A percentile compares a stretch with the other conserved stretches of the same genome.
These are phyloP conservation scores for Pterocarpus santalinus DNA, from an alignment of 306 rosid species.

Conservation along the genomic window DNA sequence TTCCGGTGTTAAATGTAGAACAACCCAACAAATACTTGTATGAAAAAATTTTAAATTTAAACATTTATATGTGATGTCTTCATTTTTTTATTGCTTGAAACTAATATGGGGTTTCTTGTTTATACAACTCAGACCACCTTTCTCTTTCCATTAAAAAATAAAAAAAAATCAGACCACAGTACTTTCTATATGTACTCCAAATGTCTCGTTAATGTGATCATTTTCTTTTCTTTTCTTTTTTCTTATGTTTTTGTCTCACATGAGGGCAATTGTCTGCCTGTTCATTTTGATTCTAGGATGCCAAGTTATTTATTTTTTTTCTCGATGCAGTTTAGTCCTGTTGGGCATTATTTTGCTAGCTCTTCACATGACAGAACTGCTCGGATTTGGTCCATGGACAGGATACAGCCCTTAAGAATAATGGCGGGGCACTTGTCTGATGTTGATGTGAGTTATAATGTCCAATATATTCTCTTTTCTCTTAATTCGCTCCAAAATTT, in stretches of 20 bases:
- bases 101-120: neutral
- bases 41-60: too few relatives aligned
- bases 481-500: conserved; percentile 24
- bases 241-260: neutral
- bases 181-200: neutral
- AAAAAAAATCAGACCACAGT: neutral
- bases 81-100: neutral
- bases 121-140: neutral
- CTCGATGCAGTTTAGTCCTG: conserved; percentile 90
- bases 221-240: neutral
- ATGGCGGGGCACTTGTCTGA: conserved; percentile 99
- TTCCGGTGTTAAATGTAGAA: conserved; percentile 32
- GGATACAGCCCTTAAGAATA: conserved; percentile 91
- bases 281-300: conserved; percentile 22
- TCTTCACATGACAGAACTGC: conserved; percentile 98
- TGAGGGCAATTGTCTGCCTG: conserved; percentile 1
- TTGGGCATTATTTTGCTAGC: conserved; percentile 97
- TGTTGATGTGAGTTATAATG: conserved; percentile 80
- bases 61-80: neutral
- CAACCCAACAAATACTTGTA: neutral
- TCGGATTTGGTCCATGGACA: conserved; percentile 95
- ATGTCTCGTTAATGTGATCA: neutral
- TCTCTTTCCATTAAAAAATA: too few relatives aligned
- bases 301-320: conserved; percentile 28
- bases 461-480: conserved; percentile 40